phyloP scores from a whole-genome alignment of 73 alveolate genomes.

The Paramecium biaurelia region DNA sequence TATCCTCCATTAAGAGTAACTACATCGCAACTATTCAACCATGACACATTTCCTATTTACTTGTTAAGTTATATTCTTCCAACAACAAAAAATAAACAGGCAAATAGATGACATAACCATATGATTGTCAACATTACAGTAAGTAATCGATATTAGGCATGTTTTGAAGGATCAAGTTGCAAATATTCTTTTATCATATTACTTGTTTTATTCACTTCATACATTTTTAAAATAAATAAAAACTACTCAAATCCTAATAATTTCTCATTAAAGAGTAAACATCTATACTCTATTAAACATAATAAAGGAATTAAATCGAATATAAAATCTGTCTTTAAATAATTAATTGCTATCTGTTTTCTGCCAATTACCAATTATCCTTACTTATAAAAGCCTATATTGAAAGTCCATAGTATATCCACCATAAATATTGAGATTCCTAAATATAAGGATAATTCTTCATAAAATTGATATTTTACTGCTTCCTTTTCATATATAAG shows the following conservation, averaged over 20 bases:
- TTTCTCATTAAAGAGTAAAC: background rate
- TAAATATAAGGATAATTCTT: background rate
- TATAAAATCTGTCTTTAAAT: background rate
- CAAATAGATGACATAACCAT: conserved; percentile 45
- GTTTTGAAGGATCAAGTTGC: background rate
- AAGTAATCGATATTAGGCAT: background rate
- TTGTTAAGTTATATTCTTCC: background rate
- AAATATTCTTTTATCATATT: background rate
- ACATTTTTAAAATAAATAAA: background rate
- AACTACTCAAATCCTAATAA: background rate
- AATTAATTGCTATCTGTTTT: background rate
- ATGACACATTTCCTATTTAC: background rate
- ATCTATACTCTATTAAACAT: background rate
- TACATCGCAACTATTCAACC: background rate
- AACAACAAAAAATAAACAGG: background rate
- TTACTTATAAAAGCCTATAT: background rate
- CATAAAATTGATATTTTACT: background rate
- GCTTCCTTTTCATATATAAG: background rate
- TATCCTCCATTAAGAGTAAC: background rate
- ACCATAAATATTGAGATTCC: background rate
- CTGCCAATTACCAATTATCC: background rate
- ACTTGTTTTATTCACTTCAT: background rate
- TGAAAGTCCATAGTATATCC: background rate
- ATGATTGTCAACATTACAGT: background rate
- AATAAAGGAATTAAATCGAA: background rate